Conservation (phyloP, 2,329 filamentous ascomycete genomes). For the Calonectria pseudoreteaudii region DNA sequence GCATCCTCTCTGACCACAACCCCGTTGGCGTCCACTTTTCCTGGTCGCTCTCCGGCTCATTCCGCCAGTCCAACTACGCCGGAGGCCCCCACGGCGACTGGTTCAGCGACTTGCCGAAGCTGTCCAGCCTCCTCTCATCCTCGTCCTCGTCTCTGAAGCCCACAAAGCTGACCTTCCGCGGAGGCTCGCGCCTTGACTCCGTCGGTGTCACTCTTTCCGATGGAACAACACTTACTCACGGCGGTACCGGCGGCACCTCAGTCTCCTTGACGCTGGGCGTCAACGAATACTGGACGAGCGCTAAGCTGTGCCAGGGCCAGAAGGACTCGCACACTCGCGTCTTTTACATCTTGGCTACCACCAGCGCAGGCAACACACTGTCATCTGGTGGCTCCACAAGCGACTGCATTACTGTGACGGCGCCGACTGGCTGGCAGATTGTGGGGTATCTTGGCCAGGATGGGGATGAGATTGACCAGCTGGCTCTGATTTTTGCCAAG, state of each 20-base stretch:
- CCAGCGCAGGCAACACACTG: constrained; percentile 10
- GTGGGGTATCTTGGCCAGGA: constrained; percentile 17
- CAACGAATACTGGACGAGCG: constrained; percentile 16
- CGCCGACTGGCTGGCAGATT: constrained; percentile 19
- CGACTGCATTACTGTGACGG: constrained; percentile 6
- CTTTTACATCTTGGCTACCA: constrained; percentile 15
- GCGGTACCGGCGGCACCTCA: constrained; percentile 5
- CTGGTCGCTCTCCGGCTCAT: constrained; percentile 33
- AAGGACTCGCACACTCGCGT: constrained; percentile 4
- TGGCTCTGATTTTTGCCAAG: constrained; percentile 11
- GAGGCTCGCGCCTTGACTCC: constrained; percentile 6
- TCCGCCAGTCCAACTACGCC: constrained; percentile 10
- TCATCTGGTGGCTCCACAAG: background rate
- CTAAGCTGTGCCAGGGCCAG: constrained; percentile 15
- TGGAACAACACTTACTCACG: constrained; percentile 6
- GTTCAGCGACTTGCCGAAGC: constrained; percentile 14
- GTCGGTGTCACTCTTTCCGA: constrained; percentile 2
- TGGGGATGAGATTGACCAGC: constrained; percentile 16
- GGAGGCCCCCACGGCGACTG: constrained; percentile 15
- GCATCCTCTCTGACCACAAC: constrained; percentile 73
- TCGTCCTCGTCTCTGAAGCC: constrained; percentile 10
- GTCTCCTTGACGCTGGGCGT: background rate
- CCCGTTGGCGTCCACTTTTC: constrained; percentile 69
- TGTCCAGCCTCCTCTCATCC: background rate
- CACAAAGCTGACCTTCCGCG: background rate